Evolutionary conservation across 192 early-diverging fungal genomes (phyloP), one percentile per base, ranked within the genome.

Genomic region (Mortierella alpina): DNA sequence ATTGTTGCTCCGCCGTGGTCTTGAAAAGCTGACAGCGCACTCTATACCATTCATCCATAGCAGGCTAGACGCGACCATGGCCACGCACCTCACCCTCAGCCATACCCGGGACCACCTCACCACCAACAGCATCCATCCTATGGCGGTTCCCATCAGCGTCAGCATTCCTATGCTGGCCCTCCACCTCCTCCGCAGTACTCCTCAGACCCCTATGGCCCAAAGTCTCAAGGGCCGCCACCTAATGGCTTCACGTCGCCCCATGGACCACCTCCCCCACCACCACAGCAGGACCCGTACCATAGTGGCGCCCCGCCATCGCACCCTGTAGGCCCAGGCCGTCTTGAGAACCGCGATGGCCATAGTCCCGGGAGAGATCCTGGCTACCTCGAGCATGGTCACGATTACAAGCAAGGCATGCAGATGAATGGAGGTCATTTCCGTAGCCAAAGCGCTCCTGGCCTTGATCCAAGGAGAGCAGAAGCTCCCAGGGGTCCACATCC

Each of bases 381-480:
- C n/a, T 68, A 68, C 14, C 45, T 46, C 11, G 73, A 74, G 10
- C 48, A 73, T 22, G 58, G 56, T 8, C 55, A 66, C 59, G 74
- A 69, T 40, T 14, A 53, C 18, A 76, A 76, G 31, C 68, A 70
- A 47, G 68, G 75, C 1, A 1, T 55, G 13, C 5, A 54, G 12
- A 63, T 55, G 50, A 54, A 54, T 41, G 77, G 70, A 51, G 77
- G 77, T 12, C 77, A 80, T 22, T 62, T 68, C 60, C 77, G 77
- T 22, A 80, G 77, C n/a, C 77, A 80, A 20, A 72, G 70, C 56
- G 77, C 77, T 7, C 77, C 77, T n/a, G 77, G 77, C 12, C 52
- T 70, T 20, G 77, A 80, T 54, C 77, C 77, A 1, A 57, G 70
- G 6, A 48, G 70, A 52, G 46, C n/a, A 51, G 69, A 80, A n/a